Evolutionary conservation across 306 rosid genomes (phyloP), one percentile per base, ranked within the genome.

Genomic region (Quercus parvula): DNA sequence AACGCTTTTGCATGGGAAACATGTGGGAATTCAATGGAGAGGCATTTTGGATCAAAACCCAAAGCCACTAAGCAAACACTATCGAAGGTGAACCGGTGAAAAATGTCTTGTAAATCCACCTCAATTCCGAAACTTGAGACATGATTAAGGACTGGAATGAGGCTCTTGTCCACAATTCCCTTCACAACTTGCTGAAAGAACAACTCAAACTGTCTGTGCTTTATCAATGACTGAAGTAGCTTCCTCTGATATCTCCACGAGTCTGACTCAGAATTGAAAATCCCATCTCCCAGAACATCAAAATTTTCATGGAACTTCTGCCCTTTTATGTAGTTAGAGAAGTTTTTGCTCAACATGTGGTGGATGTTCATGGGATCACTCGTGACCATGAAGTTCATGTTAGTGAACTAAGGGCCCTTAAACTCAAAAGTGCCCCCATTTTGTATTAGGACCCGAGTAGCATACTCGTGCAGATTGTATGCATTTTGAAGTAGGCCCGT

Each of bases 1-100:
- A 87, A 87, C 20, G 91, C 93, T 17, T 87, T 82, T 46, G 81
- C 84, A 4, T 52, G 52, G 0, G 33, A 82, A 57, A 89, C 79
- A 12, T 79, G 4, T 0, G 93, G 83, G 33, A 84, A 80, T 0
- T 87, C 84, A 63, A 79, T 9, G 4, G 87, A 77, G 35, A 87
- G 86, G 4, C 85, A 85, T 5, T 63, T 27, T 17, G 89, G 85
- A 51, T 87, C 89, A 10, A 68, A 70, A 18, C 93, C 93, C 2
- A 86, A 75, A 63, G 84, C 77, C 6, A 80, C 15, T 2, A 33
- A 77, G 38, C 88, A 85, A 68, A 79, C 77, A n/a, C 61, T 78
- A 22, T 86, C 91, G 19, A 89, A 89, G 0, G 89, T 41, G 62
- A 89, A 83, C 0, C 89, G 58, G 2, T 44, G 75, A 27, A 89